These are phyloP conservation scores for Tricholoma hemisulphureum DNA, from an alignment of 768 basidiomycete genomes.

Conservation along the genomic window DNA sequence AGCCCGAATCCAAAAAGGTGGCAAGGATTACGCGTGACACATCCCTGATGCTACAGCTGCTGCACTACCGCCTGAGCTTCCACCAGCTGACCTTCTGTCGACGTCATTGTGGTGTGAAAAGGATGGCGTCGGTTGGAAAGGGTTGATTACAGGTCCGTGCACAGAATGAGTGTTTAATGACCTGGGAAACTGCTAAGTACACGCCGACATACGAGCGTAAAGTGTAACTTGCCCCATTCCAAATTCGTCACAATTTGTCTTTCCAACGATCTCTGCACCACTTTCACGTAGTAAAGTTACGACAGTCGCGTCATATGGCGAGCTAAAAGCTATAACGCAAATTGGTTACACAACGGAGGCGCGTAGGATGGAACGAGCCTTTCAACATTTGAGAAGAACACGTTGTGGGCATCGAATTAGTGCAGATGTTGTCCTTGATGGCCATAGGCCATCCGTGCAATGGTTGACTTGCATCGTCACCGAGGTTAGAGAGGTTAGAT, in stretches of 20 bases:
- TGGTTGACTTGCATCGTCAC: slow-evolving; percentile 10
- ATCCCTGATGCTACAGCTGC: slow-evolving; percentile 86
- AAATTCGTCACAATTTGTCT: slow-evolving; percentile 97
- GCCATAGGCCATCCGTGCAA: slow-evolving; percentile 50
- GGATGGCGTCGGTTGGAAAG: slow-evolving; percentile 38
- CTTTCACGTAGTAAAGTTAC: slow-evolving; percentile 56
- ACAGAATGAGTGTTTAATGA: slow-evolving; percentile 75
- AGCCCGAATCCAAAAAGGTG: background rate
- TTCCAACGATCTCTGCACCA: slow-evolving; percentile 78
- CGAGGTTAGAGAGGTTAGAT: no score
- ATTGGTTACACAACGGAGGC: background rate
- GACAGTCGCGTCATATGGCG: slow-evolving; percentile 88
- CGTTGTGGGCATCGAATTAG: slow-evolving; percentile 57
- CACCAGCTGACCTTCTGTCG: slow-evolving; percentile 67
- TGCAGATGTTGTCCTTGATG: slow-evolving; percentile 88
- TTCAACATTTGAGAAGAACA: slow-evolving; percentile 77
- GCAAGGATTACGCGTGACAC: slow-evolving; percentile 69
- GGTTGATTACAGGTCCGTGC: slow-evolving; percentile 81
- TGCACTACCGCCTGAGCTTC: slow-evolving; percentile 93
- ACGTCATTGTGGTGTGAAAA: slow-evolving; percentile 24
- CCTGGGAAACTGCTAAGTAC: slow-evolving; percentile 33
- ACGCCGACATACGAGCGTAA: background rate
- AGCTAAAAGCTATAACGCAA: slow-evolving; percentile 53
- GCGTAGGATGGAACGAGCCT: slow-evolving; percentile 36
- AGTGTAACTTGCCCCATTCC: slow-evolving; percentile 82